Evolutionary conservation across 805 yeast species (phyloP).

Genomic region (Ogataea thermomethanolica): DNA sequence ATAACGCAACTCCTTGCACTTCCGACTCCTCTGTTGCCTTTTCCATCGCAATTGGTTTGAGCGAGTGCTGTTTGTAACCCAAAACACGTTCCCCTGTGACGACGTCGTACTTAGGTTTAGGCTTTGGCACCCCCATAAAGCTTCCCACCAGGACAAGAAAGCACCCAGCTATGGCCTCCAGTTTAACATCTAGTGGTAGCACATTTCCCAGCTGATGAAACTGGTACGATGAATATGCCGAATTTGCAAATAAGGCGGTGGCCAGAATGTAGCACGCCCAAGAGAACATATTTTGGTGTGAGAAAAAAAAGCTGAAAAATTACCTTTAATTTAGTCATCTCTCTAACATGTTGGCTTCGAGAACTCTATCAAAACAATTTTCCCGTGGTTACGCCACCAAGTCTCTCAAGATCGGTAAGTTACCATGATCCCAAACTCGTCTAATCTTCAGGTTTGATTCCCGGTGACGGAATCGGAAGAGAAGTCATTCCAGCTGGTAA

Average conservation of each 20-base stretch:
- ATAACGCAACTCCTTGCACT: constrained; percentile 40
- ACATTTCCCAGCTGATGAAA: constrained; percentile 39
- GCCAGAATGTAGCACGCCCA: constrained; percentile 14
- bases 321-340: not conserved
- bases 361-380: constrained; percentile 6
- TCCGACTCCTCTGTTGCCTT: constrained; percentile 49
- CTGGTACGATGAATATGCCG: constrained; percentile 54
- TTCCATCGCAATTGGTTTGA: constrained; percentile 47
- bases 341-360: constrained; percentile 8
- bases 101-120: constrained; percentile 17
- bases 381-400: constrained; percentile 33
- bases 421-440: not conserved
- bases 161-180: constrained; percentile 51
- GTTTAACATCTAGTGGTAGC: constrained; percentile 44
- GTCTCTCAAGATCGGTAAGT: constrained; percentile 48
- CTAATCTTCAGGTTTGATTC: constrained; percentile 51
- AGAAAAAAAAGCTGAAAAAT: constrained; percentile 1
- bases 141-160: constrained; percentile 40
- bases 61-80: constrained; percentile 27
- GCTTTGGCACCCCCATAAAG: constrained; percentile 31
- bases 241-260: constrained; percentile 37
- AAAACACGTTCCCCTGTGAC: constrained; percentile 31
- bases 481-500: constrained; percentile 98
- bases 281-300: constrained; percentile 5
- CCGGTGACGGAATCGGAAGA: constrained; percentile 98